Evolutionary conservation across 2,329 filamentous ascomycete genomes (phyloP), one percentile per base, ranked within the genome.

Genomic region (Fulvia fulva): DNA sequence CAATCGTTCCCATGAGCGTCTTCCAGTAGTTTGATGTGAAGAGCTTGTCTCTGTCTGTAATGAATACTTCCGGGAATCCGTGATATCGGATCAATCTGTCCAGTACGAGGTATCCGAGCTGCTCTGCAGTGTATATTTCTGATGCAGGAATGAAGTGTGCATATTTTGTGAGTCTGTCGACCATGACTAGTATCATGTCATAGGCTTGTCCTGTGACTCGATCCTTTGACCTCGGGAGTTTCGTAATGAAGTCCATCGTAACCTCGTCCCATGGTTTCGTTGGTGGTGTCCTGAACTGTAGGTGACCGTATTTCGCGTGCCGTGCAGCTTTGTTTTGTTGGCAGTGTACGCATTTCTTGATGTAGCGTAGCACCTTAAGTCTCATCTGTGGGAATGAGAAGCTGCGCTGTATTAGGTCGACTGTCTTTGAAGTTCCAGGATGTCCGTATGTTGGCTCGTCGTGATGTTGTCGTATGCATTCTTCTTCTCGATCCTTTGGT

Each of bases 21-120:
- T n/a, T n/a, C n/a, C n/a, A n/a, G n/a, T n/a, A n/a, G n/a, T n/a
- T n/a, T n/a, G n/a, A n/a, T n/a, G n/a, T n/a, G n/a, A n/a, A n/a
- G n/a, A n/a, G n/a, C n/a, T n/a, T n/a, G n/a, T n/a, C n/a, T n/a
- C n/a, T n/a, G n/a, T n/a, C n/a, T n/a, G n/a, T n/a, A n/a, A n/a
- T n/a, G n/a, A n/a, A n/a, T n/a, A n/a, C n/a, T n/a, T n/a, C n/a
- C n/a, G n/a, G n/a, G n/a, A n/a, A n/a, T n/a, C n/a, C n/a, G 34
- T 65, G 43, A 60, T 64, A 61, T 55, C 45, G 34, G 11, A 66
- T 43, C 21, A 66, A 41, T 54, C 55, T 62, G 21, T 63, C 47
- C 19, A 62, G 55, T n/a, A 68, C 50, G n/a, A 67, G 51, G 52
- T 63, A 51, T 59, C 32, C 61, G 34, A 67, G 47, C 32, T 63